These are phyloP conservation scores for Trametopsis cervina DNA, from an alignment of 768 basidiomycete genomes.

Conservation along the genomic window DNA sequence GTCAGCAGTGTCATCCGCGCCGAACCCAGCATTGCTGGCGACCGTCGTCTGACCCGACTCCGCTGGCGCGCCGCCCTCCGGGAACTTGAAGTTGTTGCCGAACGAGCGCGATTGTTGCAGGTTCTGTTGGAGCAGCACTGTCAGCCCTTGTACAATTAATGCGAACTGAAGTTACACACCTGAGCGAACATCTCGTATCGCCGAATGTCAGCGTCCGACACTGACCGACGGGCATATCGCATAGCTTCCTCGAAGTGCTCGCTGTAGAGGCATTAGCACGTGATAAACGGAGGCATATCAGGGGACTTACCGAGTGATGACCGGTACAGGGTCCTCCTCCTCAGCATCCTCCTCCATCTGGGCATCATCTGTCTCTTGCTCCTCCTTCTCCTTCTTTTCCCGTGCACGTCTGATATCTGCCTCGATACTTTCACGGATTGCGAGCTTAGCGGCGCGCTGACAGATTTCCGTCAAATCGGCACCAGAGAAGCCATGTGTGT, in stretches of 20 bases:
- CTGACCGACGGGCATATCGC: slow-evolving; percentile 94
- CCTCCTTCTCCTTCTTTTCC: slow-evolving; percentile 78
- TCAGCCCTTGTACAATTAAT: no score
- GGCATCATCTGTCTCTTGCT: slow-evolving; percentile 58
- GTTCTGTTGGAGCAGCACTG: slow-evolving; percentile 42
- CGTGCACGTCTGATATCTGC: slow-evolving; percentile 75
- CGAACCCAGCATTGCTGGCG: slow-evolving; percentile 67
- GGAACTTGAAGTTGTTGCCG: slow-evolving; percentile 98
- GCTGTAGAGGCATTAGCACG: slow-evolving; percentile 29
- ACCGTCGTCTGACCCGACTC: slow-evolving; percentile 32
- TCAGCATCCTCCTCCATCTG: slow-evolving; percentile 65
- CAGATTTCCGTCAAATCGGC: slow-evolving; percentile 99
- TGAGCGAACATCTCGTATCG: slow-evolving; percentile 98
- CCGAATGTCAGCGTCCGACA: slow-evolving; percentile 93
- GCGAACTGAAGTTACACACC: slow-evolving; percentile 34
- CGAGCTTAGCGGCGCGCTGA: slow-evolving; percentile 94
- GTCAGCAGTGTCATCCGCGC: slow-evolving; percentile 71
- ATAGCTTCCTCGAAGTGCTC: slow-evolving; percentile 99
- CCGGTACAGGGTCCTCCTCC: slow-evolving; percentile 83
- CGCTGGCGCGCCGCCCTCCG: slow-evolving; percentile 49
- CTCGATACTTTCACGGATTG: slow-evolving; percentile 93
- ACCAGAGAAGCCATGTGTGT: slow-evolving; percentile 97
- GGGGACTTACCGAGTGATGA: slow-evolving; percentile 64
- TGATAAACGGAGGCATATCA: not conserved
- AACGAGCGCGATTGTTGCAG: slow-evolving; percentile 88